phyloP scores from a whole-genome alignment of 2,329 filamentous ascomycete species.

The Colletotrichum australisinense region DNA sequence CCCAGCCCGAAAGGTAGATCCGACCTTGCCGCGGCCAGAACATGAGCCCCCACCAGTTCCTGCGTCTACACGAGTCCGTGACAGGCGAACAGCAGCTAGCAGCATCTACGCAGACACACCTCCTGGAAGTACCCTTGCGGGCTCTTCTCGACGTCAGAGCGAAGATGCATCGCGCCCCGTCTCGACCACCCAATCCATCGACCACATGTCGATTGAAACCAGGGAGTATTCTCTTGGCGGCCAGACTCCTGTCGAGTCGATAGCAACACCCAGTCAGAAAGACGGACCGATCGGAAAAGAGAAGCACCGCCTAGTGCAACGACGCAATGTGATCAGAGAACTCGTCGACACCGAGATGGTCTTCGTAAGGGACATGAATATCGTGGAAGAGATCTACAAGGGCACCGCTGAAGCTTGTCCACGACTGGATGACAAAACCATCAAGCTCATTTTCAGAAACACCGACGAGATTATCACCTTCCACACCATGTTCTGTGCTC shows the following conservation, averaged over 20 bases:
- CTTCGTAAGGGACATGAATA: constrained; percentile 95
- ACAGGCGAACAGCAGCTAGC: constrained; percentile 46
- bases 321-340: constrained; percentile 89
- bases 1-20: constrained; percentile 43
- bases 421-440: constrained; percentile 83
- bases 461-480: constrained; percentile 91
- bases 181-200: constrained; percentile 58
- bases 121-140: constrained; percentile 55
- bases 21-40: constrained; percentile 53
- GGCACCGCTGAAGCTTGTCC: constrained; percentile 87
- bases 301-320: constrained; percentile 79
- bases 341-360: constrained; percentile 91
- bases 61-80: constrained; percentile 41
- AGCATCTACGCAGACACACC: constrained; percentile 56
- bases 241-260: constrained; percentile 51
- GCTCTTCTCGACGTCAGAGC: constrained; percentile 56
- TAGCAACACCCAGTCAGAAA: constrained; percentile 50
- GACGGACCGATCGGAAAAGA: constrained; percentile 63
- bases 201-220: constrained; percentile 57
- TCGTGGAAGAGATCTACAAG: constrained; percentile 97
- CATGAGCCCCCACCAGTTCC: constrained; percentile 65
- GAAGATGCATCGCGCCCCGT: constrained; percentile 56
- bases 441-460: constrained; percentile 92
- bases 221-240: constrained; percentile 52
- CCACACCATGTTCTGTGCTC: constrained; percentile 81